Evolutionary conservation across 2,329 filamentous ascomycete genomes (phyloP), one percentile per base, ranked within the genome.

Genomic region (Teratosphaeria viscida): DNA sequence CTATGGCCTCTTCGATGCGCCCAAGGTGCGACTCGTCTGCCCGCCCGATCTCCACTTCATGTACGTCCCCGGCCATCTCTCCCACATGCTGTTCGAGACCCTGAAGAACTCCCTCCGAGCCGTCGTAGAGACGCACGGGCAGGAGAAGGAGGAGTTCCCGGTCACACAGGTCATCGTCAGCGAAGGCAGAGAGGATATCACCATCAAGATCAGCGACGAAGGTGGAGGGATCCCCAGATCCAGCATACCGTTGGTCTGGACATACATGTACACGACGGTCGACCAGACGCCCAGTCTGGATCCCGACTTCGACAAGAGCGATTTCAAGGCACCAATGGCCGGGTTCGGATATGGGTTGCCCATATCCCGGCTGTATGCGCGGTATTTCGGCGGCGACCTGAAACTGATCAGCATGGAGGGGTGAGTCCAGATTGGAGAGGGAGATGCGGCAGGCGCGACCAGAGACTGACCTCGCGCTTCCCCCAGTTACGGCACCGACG

Each of bases 371-470:
- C 79, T 99, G 57, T 99, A 99, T 70, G 94, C 94, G 59, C 82
- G 94, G 65, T 99, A 99, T 77, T 99, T 99, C 77, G 94, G 94
- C 61, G 94, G 94, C 60, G 94, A 99, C 74, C 75, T 99, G 69
- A 97, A 97, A 76, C 77, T 99, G 73, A 99, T 99, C 71, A 96
- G 91, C 74, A 99, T 99, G 94, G 94, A 99, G 80, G 94, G 94
- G 90, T 96, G 79, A 81, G 88, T 70, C 2, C 34, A n/a, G n/a
- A n/a, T n/a, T n/a, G n/a, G n/a, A n/a, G n/a, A 94, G 65, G 97
- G 94, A 55, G 92, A 97, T 29, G 7, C 7, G 59, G 26, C 52
- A 26, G 35, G 39, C 47, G 14, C 32, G 19, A 26, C 55, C 37
- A 29, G 7, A 59, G 27, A 29, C 23, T 39, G n/a, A 57, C 27